Evolutionary conservation across 352 stramenopile species (phyloP).

Genomic region (Elongisporangium prolatum): DNA sequence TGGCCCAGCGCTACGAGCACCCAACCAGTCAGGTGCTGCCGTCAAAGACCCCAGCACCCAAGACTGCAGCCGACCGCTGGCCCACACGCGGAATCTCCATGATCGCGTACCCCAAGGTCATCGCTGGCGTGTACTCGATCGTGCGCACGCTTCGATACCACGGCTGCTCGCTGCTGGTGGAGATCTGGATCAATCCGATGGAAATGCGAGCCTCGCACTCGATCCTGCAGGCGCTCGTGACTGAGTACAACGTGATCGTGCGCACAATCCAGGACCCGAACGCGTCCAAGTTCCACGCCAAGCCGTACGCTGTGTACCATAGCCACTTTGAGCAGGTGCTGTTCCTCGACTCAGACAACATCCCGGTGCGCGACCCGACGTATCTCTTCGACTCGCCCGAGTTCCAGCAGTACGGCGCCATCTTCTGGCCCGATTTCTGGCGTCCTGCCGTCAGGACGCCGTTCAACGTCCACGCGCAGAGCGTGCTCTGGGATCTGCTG

Average conservation of each 20-base stretch:
- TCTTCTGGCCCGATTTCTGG: slow-evolving; percentile 89
- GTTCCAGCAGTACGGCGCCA: slow-evolving; percentile 51
- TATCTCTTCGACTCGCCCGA: slow-evolving; percentile 73
- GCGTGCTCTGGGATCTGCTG: slow-evolving; percentile 58
- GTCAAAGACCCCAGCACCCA: slow-evolving; percentile 4
- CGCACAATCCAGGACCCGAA: slow-evolving; percentile 52
- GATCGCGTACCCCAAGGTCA: slow-evolving; percentile 63
- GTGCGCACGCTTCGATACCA: slow-evolving; percentile 45
- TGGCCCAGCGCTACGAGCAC: slow-evolving; percentile 37
- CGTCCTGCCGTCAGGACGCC: slow-evolving; percentile 43
- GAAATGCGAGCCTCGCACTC: slow-evolving; percentile 61
- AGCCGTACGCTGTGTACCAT: slow-evolving; percentile 77
- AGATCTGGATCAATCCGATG: slow-evolving; percentile 46
- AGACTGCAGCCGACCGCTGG: not conserved
- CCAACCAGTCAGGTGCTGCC: slow-evolving; percentile 14
- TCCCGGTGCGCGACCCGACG: slow-evolving; percentile 68
- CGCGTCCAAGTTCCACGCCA: slow-evolving; percentile 70
- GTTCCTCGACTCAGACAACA: slow-evolving; percentile 82
- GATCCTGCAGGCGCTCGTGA: slow-evolving; percentile 45
- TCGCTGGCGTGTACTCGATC: slow-evolving; percentile 68
- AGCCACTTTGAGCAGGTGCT: slow-evolving; percentile 70
- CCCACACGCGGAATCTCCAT: slow-evolving; percentile 50
- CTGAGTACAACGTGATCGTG: slow-evolving; percentile 49
- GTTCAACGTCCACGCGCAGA: slow-evolving; percentile 77
- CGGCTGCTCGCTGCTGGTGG: slow-evolving; percentile 40